Evolutionary conservation across 1,139 yeast species (phyloP).

Genomic region (Blastobotrys persicus): DNA sequence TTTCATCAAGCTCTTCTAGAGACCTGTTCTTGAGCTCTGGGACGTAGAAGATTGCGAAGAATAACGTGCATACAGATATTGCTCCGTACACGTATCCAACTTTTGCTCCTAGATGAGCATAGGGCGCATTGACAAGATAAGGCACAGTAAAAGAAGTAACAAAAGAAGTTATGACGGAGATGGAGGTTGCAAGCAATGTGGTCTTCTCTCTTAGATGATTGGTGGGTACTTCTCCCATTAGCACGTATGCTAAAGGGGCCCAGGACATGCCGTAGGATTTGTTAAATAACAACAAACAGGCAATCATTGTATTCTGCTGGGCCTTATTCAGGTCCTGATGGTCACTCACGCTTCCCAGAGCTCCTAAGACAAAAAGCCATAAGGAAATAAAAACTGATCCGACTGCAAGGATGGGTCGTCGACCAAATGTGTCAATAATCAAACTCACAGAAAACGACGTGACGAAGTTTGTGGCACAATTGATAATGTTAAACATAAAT

Average conservation of each 20-base stretch:
- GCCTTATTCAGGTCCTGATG: conserved; percentile 1
- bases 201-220: conserved; percentile 18
- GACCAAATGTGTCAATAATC: background rate
- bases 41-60: conserved; percentile 1
- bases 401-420: background rate
- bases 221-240: conserved; percentile 16
- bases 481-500: conserved; percentile 4
- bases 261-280: conserved; percentile 14
- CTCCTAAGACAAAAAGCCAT: background rate
- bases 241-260: conserved; percentile 18
- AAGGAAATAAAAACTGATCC: background rate
- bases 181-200: conserved; percentile 12
- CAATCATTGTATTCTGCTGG: conserved; percentile 11
- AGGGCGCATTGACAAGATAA: conserved; percentile 17
- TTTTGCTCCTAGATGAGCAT: conserved; percentile 18
- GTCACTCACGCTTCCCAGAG: background rate
- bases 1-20: conserved; percentile 10
- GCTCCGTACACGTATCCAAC: conserved; percentile 18
- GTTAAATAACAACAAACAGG: conserved; percentile 8
- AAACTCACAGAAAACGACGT: background rate
- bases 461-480: background rate
- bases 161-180: conserved; percentile 16
- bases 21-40: conserved; percentile 10
- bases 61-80: conserved; percentile 4
- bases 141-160: conserved; percentile 17